Percentiles rank a stretch among this genome's conserved stretches.
These are phyloP conservation scores for Amaranthus palmeri DNA, from an alignment of 148 eudicot genomes.

Conservation along the genomic window DNA sequence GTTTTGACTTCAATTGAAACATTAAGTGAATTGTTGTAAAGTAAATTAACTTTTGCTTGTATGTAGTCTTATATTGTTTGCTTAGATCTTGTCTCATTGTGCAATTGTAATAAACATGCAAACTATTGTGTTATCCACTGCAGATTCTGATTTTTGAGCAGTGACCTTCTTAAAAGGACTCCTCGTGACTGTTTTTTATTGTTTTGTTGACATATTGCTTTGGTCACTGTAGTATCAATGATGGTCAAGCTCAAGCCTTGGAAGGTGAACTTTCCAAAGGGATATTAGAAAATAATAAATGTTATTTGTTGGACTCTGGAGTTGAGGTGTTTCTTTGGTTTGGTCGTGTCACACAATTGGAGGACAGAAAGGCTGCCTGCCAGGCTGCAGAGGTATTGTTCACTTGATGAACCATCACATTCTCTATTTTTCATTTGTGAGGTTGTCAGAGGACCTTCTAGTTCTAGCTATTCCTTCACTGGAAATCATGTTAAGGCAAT, in stretches of 20 bases:
- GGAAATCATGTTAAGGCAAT: background rate
- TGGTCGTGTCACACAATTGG: constrained; percentile 92
- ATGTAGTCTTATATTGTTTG: background rate
- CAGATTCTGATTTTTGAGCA: background rate
- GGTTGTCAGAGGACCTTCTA: background rate
- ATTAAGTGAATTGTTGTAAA: no score
- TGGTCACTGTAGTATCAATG: constrained; percentile 58
- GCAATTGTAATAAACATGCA: background rate
- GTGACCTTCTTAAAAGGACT: background rate
- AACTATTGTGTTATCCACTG: background rate
- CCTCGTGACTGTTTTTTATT: no score
- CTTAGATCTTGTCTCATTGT: background rate
- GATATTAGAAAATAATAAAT: constrained; percentile 71
- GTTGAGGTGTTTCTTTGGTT: constrained; percentile 89
- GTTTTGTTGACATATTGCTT: constrained; percentile 7
- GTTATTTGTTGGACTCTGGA: constrained; percentile 88
- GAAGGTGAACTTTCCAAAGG: constrained; percentile 92
- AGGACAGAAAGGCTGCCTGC: constrained; percentile 81
- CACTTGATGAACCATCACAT: background rate
- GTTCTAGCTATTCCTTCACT: background rate
- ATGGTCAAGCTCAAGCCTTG: constrained; percentile 50
- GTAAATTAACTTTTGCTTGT: no score
- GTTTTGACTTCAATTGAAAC: background rate
- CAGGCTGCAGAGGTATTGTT: constrained; percentile 77
- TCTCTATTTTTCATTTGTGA: background rate